phyloP scores from a whole-genome alignment of 352 stramenopile species.

The Phytophthora boehmeriae region DNA sequence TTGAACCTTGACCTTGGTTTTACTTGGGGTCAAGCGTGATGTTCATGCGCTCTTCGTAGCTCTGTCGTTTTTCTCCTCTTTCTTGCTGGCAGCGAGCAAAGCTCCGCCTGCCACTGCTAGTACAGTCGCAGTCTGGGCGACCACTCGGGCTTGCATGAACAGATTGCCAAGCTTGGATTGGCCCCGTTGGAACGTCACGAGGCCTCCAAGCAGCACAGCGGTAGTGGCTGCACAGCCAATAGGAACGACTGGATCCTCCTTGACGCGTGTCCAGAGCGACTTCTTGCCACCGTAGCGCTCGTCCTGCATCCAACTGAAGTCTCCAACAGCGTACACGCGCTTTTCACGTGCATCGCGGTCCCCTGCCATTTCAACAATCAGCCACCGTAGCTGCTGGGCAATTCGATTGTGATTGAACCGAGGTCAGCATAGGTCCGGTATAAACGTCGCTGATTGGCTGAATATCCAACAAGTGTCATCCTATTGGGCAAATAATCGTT shows the following conservation, averaged over 20 bases:
- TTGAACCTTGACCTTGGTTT: too few relatives aligned
- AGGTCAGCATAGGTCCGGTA: neutral
- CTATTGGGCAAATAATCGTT: constrained; percentile 10
- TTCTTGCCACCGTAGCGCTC: constrained; percentile 58
- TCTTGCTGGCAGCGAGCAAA: constrained; percentile 49
- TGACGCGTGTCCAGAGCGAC: constrained; percentile 63
- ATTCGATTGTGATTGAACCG: neutral
- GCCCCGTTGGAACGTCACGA: constrained; percentile 72
- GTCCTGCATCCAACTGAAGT: constrained; percentile 76
- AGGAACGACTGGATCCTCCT: constrained; percentile 82
- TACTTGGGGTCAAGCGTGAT: constrained; percentile 44
- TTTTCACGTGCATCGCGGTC: constrained; percentile 12
- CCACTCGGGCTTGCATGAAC: constrained; percentile 86
- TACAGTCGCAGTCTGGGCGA: constrained; percentile 72
- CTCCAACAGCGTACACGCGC: constrained; percentile 46
- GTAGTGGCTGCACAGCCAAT: constrained; percentile 70
- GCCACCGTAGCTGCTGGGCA: neutral
- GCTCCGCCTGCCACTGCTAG: constrained; percentile 64
- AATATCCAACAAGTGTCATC: neutral
- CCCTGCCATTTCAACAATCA: constrained; percentile 8
- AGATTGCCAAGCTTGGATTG: constrained; percentile 80
- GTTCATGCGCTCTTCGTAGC: constrained; percentile 76
- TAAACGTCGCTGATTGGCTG: constrained; percentile 7
- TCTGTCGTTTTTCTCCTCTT: constrained; percentile 56
- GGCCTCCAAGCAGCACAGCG: constrained; percentile 66